These are phyloP conservation scores for Rhizopogon sp. DNA, from an alignment of 768 basidiomycete genomes.

Conservation along the genomic window DNA sequence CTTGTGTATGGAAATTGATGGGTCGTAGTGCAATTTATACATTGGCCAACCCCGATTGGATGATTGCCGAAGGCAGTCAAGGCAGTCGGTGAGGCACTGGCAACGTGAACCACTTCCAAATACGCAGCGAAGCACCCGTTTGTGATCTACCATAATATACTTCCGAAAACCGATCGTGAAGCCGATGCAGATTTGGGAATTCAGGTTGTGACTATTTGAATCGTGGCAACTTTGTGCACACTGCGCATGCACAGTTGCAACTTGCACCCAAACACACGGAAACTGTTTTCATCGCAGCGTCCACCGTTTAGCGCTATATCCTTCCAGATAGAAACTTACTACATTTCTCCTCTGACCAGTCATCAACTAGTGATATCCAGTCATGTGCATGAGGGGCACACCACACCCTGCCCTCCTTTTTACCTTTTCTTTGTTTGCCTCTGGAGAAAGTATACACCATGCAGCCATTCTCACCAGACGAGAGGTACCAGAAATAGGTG, in stretches of 20 bases:
- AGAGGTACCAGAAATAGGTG: constrained; percentile 42
- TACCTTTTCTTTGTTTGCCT: background rate
- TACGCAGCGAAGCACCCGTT: too few species aligned
- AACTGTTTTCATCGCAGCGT: background rate
- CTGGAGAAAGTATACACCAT: background rate
- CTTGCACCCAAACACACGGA: background rate
- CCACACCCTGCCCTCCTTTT: background rate
- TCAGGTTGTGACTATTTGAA: too few species aligned
- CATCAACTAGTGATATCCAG: background rate
- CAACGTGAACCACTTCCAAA: too few species aligned
- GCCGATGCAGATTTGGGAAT: background rate
- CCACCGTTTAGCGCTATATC: background rate
- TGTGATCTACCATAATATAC: too few species aligned
- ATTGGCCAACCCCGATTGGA: too few species aligned
- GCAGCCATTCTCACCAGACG: constrained; percentile 15
- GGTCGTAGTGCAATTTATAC: too few species aligned
- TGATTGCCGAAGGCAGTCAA: too few species aligned
- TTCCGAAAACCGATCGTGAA: background rate
- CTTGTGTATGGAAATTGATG: too few species aligned
- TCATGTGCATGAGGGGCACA: background rate
- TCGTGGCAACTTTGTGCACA: too few species aligned
- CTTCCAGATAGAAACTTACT: background rate
- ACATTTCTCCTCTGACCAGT: background rate
- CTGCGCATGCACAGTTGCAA: background rate
- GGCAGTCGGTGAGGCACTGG: too few species aligned